Evolutionary conservation across 495 filamentous ascomycete species (phyloP).

Genomic region (Xylaria grammica): DNA sequence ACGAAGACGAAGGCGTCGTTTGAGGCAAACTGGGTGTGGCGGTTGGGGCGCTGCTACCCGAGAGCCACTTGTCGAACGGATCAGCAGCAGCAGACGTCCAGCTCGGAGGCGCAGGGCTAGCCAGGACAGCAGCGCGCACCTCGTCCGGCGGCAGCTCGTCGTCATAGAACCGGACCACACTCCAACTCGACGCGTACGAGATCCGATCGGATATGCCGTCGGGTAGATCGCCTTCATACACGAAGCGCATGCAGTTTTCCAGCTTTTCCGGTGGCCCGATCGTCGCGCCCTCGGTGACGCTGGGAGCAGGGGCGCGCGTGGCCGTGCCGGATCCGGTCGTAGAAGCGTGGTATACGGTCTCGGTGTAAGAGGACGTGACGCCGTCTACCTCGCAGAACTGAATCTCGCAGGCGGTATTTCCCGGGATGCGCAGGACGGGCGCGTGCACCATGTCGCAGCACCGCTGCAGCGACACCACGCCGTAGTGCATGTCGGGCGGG

Average conservation of each 20-base stretch:
- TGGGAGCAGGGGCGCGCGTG: conserved; percentile 17
- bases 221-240: conserved; percentile 30
- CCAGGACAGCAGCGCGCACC: conserved; percentile 22
- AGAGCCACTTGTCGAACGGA: not conserved
- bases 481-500: conserved; percentile 37
- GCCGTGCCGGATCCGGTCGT: conserved; percentile 24
- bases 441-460: conserved; percentile 29
- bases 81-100: conserved; percentile 28
- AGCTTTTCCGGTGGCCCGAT: conserved; percentile 17
- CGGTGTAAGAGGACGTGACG: conserved; percentile 19
- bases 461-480: conserved; percentile 28
- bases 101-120: conserved; percentile 26
- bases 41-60: not conserved
- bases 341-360: conserved; percentile 20
- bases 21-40: not conserved
- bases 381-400: conserved; percentile 29
- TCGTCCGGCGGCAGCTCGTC: conserved; percentile 22
- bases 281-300: conserved; percentile 13
- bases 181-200: conserved; percentile 22
- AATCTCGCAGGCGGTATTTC: conserved; percentile 36
- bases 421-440: conserved; percentile 32
- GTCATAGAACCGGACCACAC: conserved; percentile 26
- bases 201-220: conserved; percentile 23
- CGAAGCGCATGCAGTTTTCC: conserved; percentile 29
- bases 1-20: not conserved